Evolutionary conservation across 2,329 filamentous ascomycete species (phyloP).

Genomic region (Drechslera avenae): DNA sequence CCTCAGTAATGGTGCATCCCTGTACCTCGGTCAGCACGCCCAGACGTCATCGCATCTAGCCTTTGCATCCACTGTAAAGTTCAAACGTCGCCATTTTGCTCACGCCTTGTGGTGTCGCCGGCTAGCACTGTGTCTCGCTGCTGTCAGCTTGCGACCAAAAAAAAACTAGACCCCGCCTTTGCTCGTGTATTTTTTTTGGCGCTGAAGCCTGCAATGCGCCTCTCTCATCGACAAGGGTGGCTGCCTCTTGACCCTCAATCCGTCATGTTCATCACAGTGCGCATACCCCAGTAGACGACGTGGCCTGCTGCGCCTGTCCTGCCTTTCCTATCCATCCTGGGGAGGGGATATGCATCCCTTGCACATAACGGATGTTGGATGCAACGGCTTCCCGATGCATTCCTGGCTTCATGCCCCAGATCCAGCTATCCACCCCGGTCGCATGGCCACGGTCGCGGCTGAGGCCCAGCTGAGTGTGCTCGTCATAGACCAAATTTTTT

Average conservation of each 20-base stretch:
- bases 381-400: not conserved
- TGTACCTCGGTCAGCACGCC: conserved; percentile 19
- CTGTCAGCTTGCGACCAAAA: conserved; percentile 17
- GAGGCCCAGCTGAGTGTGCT: conserved; percentile 7
- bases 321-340: not conserved
- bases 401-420: not conserved
- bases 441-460: conserved; percentile 3
- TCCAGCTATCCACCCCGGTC: conserved; percentile 16
- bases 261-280: conserved; percentile 9
- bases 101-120: conserved; percentile 9
- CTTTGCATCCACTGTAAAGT: conserved; percentile 5
- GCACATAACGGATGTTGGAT: not conserved
- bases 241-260: conserved; percentile 7
- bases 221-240: conserved; percentile 13
- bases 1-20: conserved; percentile 2
- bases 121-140: conserved; percentile 23
- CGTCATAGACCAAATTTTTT: conserved; percentile 12
- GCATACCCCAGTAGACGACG: conserved; percentile 10
- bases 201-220: conserved; percentile 19
- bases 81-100: conserved; percentile 5
- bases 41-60: conserved; percentile 7
- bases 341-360: not conserved
- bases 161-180: conserved; percentile 18
- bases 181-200: conserved; percentile 17
- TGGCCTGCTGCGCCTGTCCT: conserved; percentile 1